A percentile compares a stretch with the other conserved stretches of the same genome.
Conservation (phyloP, 2,329 filamentous ascomycete genomes). For the Triangularia verruculosa region DNA sequence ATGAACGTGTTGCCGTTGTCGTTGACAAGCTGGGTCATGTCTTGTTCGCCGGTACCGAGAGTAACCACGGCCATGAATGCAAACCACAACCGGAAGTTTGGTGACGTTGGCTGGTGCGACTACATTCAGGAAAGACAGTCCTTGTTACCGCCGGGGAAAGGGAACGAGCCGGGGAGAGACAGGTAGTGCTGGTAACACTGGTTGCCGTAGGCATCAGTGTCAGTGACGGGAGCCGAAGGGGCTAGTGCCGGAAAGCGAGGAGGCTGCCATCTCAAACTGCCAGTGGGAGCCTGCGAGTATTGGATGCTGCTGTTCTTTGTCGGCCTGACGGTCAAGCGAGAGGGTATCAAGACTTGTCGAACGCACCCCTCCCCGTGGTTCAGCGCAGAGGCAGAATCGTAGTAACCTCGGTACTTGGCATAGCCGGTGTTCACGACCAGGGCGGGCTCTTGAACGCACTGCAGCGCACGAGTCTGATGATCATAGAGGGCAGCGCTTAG, state of each 20-base stretch:
- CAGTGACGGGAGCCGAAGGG: conserved; percentile 27
- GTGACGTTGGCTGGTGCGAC: conserved; percentile 41
- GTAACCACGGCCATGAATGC: conserved; percentile 41
- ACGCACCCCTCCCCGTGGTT: conserved; percentile 42
- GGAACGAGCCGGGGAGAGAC: conserved; percentile 22
- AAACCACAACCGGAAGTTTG: conserved; percentile 53
- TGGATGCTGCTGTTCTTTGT: conserved; percentile 36
- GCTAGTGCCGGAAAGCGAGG: conserved; percentile 35
- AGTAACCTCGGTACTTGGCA: conserved; percentile 42
- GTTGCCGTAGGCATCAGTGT: conserved; percentile 32
- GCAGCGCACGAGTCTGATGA: conserved; percentile 13
- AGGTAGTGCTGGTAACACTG: conserved; percentile 37
- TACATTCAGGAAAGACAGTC: conserved; percentile 48
- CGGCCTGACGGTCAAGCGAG: not conserved
- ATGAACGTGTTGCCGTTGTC: conserved; percentile 29
- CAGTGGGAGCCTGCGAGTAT: conserved; percentile 43
- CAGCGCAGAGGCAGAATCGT: conserved; percentile 37
- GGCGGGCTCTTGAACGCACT: conserved; percentile 10
- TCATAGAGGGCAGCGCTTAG: conserved; percentile 12
- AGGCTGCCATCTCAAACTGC: conserved; percentile 42
- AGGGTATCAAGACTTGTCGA: not conserved
- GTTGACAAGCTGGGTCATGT: conserved; percentile 30
- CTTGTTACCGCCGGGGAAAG: conserved; percentile 27
- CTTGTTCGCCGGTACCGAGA: conserved; percentile 27
- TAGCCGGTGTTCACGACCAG: conserved; percentile 44